Conservation (phyloP, 2,329 filamentous ascomycete genomes). For the Epicoccum nigrum region DNA sequence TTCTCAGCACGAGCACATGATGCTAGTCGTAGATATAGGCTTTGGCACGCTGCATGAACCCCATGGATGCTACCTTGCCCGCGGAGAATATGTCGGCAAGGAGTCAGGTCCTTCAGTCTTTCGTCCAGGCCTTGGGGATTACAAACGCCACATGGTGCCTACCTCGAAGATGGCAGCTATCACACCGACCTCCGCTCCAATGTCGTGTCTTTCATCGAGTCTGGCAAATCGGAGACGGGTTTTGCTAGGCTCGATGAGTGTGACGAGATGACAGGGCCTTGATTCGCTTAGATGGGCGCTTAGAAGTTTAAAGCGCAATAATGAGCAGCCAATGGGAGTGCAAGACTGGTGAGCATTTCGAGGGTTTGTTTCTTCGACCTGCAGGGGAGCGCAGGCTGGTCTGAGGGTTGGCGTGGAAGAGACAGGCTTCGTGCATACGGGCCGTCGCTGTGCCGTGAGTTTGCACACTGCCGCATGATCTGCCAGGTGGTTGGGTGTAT, state of each 20-base stretch:
- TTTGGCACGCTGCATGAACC: constrained; percentile 1
- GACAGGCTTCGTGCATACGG: constrained; percentile 9
- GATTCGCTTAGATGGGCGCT: constrained; percentile 14
- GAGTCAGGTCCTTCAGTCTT: neutral
- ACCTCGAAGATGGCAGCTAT: neutral
- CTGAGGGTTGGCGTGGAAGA: neutral
- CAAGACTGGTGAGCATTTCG: neutral
- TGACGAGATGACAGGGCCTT: neutral
- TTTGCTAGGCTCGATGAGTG: neutral
- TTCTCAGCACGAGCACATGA: neutral
- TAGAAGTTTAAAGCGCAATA: constrained; percentile 1
- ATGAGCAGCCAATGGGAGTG: constrained; percentile 2
- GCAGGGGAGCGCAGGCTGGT: constrained; percentile 8
- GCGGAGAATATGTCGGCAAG: constrained; percentile 5
- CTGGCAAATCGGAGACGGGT: neutral
- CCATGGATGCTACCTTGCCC: neutral
- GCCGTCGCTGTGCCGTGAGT: constrained; percentile 15
- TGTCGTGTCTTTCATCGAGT: neutral
- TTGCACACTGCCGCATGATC: constrained; percentile 12
- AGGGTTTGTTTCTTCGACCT: neutral
- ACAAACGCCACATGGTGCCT: constrained; percentile 11
- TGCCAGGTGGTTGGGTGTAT: constrained; percentile 15
- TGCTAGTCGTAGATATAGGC: neutral
- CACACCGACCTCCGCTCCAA: constrained; percentile 10
- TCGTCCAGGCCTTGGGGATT: neutral